These are phyloP conservation scores for Eleusine coracana DNA, from an alignment of 176 grass and related monocot genomes.

Conservation along the genomic window DNA sequence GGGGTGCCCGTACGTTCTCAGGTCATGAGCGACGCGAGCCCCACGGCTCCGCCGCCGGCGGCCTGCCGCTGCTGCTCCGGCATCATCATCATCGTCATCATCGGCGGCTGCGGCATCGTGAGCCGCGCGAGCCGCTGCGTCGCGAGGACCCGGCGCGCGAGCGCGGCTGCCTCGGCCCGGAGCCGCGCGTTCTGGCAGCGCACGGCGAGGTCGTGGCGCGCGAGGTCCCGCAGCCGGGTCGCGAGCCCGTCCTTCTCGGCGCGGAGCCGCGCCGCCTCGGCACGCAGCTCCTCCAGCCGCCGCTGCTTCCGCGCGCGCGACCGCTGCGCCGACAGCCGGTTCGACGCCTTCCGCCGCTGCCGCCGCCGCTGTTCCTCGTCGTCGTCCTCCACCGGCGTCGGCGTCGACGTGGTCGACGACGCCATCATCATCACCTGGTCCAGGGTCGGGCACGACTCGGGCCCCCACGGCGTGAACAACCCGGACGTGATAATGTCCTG, in stretches of 20 bases:
- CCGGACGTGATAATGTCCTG: slow-evolving; percentile 52
- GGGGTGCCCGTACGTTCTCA: not conserved
- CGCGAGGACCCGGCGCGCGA: slow-evolving; percentile 28
- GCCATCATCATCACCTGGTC: slow-evolving; percentile 38
- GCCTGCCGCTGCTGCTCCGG: too few relatives aligned
- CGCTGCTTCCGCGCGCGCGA: slow-evolving; percentile 73
- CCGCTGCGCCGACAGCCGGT: slow-evolving; percentile 74
- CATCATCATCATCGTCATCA: too few relatives aligned
- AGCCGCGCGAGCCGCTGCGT: not conserved
- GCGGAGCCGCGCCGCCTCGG: slow-evolving; percentile 28
- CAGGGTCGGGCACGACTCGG: slow-evolving; percentile 49
- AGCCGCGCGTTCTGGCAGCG: slow-evolving; percentile 53
- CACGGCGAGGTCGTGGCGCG: slow-evolving; percentile 32
- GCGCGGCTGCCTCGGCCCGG: slow-evolving; percentile 31
- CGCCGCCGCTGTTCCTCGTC: slow-evolving; percentile 41
- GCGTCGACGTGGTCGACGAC: not conserved
- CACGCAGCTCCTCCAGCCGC: slow-evolving; percentile 55
- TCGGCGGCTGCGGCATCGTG: too few relatives aligned
- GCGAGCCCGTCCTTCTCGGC: slow-evolving; percentile 39
- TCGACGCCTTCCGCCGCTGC: slow-evolving; percentile 67
- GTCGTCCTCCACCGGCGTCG: not conserved
- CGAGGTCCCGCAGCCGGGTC: not conserved
- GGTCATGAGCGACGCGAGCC: slow-evolving; percentile 41
- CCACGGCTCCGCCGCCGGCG: too few relatives aligned
- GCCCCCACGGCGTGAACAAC: slow-evolving; percentile 54